Conservation (phyloP, 1,284 basidiomycete genomes). For the Stygiomarasmius scandens region DNA sequence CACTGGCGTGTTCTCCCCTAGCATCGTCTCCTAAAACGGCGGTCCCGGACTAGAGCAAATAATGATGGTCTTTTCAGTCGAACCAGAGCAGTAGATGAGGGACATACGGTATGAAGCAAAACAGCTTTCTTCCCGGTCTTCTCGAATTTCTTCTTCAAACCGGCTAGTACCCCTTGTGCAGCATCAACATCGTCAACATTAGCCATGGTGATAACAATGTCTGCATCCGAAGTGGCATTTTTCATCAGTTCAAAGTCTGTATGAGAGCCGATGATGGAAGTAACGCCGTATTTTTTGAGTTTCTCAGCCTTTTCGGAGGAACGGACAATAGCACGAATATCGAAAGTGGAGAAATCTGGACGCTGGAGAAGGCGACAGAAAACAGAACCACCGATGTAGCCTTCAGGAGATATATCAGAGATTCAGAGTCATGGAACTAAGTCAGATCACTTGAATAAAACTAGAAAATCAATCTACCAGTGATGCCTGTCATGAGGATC, state of each 20-base stretch:
- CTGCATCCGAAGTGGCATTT: constrained; percentile 30
- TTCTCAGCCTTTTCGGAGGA: constrained; percentile 42
- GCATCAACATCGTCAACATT: constrained; percentile 39
- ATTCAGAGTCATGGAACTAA: background rate
- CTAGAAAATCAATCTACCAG: constrained; percentile 3
- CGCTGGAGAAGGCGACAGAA: constrained; percentile 41
- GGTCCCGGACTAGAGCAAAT: constrained; percentile 23
- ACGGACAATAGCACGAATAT: constrained; percentile 44
- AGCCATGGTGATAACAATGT: constrained; percentile 38
- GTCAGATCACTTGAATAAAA: background rate
- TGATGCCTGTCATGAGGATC: constrained; percentile 16
- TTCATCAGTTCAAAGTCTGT: constrained; percentile 36
- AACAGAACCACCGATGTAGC: constrained; percentile 46
- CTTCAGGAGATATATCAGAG: constrained; percentile 22
- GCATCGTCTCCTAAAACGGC: constrained; percentile 40
- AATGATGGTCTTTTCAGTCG: background rate
- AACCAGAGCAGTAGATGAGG: background rate
- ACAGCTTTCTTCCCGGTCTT: constrained; percentile 43
- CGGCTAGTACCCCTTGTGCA: constrained; percentile 44
- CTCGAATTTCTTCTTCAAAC: constrained; percentile 45
- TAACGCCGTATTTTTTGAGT: constrained; percentile 37
- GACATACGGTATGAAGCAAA: constrained; percentile 54
- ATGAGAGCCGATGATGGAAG: constrained; percentile 41
- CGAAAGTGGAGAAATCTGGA: constrained; percentile 34
- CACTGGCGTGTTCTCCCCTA: constrained; percentile 30